These are phyloP conservation scores for Hamamelis virginiana DNA, from an alignment of 164 flowering plant species.

Conservation along the genomic window DNA sequence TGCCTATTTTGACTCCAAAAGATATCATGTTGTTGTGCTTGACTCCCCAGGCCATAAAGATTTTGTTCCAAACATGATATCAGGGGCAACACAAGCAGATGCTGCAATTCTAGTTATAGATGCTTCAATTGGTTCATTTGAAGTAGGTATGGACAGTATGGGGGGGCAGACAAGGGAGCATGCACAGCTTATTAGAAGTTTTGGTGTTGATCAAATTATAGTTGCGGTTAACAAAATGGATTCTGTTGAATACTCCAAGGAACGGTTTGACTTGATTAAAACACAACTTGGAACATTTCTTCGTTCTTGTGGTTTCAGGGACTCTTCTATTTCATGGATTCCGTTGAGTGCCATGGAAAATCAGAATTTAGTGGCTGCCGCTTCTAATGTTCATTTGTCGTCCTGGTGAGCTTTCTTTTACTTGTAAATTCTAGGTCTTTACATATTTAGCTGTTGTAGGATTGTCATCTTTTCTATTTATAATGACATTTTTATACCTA, in stretches of 20 bases:
- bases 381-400: constrained; percentile 66
- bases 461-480: too few relatives aligned
- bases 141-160: constrained; percentile 72
- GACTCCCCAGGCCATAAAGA: constrained; percentile 99
- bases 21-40: constrained; percentile 82
- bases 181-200: constrained; percentile 90
- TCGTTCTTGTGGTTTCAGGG: constrained; percentile 80
- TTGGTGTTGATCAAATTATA: constrained; percentile 94
- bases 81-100: constrained; percentile 99
- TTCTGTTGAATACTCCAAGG: constrained; percentile 69
- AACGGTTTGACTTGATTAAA: constrained; percentile 78
- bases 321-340: constrained; percentile 70
- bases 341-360: constrained; percentile 93
- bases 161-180: constrained; percentile 97
- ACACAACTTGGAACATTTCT: constrained; percentile 71
- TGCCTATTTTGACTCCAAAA: constrained; percentile 81
- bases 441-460: background rate
- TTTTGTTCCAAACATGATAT: constrained; percentile 98
- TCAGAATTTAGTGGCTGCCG: constrained; percentile 72
- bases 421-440: background rate
- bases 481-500: too few relatives aligned
- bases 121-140: constrained; percentile 90
- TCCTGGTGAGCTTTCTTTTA: constrained; percentile 62
- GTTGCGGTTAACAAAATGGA: constrained; percentile 97
- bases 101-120: constrained; percentile 93